Evolutionary conservation across 2,329 filamentous ascomycete species (phyloP).

Genomic region (Colletotrichum sp.): DNA sequence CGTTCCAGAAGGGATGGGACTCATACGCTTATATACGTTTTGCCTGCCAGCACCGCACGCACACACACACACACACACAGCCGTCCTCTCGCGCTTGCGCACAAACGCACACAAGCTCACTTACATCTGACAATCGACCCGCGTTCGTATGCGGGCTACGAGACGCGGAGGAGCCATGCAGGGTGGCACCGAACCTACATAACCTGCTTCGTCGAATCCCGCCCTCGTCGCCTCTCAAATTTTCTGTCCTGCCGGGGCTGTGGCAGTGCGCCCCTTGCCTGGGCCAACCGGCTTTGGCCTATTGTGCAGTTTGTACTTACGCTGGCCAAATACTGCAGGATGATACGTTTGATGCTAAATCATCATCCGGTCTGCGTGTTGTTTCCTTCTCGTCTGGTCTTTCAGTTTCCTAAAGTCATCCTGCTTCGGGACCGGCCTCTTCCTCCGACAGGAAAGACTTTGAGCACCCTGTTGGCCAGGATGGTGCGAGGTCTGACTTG

Average conservation of each 20-base stretch:
- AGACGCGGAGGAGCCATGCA: slow-evolving; percentile 20
- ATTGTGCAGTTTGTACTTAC: not conserved
- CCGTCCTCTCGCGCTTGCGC: not conserved
- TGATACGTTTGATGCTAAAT: not conserved
- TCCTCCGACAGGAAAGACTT: not conserved
- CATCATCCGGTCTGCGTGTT: not conserved
- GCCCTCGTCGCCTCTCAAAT: not conserved
- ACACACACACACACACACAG: not conserved
- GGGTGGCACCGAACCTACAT: slow-evolving; percentile 17
- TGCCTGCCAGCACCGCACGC: slow-evolving; percentile 1
- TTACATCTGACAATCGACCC: slow-evolving; percentile 20
- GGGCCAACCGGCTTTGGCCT: not conserved
- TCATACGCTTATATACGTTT: slow-evolving; percentile 21
- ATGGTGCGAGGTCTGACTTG: slow-evolving; percentile 15
- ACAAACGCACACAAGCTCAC: slow-evolving; percentile 16
- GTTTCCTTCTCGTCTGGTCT: not conserved
- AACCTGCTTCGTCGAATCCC: not conserved
- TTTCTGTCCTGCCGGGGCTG: not conserved
- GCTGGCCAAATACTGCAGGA: not conserved
- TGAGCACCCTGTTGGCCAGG: not conserved
- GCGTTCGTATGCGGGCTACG: slow-evolving; percentile 17
- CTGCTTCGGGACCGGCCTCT: not conserved
- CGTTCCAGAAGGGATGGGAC: slow-evolving; percentile 6
- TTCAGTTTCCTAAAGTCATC: not conserved
- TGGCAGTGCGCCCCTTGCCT: not conserved